These are phyloP conservation scores for Oidiodendron maius DNA, from an alignment of 495 filamentous ascomycete species.

Conservation along the genomic window DNA sequence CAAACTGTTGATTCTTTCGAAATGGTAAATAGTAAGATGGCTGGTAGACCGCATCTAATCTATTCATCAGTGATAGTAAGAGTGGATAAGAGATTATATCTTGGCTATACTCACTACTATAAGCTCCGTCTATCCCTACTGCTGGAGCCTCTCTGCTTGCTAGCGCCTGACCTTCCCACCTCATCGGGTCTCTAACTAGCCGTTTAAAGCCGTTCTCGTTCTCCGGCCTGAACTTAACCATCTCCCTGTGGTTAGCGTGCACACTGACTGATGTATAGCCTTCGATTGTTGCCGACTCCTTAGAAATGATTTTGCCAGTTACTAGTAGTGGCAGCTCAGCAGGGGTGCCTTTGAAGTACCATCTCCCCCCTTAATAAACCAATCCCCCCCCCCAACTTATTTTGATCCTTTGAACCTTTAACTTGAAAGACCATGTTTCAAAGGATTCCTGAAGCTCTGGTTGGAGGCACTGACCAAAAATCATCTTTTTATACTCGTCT, in stretches of 20 bases:
- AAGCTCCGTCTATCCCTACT: conserved; percentile 15
- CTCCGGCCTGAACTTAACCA: conserved; percentile 30
- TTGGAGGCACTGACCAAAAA: too few relatives aligned
- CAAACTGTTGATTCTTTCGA: conserved; percentile 8
- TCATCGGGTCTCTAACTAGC: conserved; percentile 21
- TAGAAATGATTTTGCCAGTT: conserved; percentile 10
- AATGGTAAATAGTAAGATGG: conserved; percentile 5
- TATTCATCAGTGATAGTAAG: conserved; percentile 14
- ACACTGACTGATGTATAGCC: conserved; percentile 24
- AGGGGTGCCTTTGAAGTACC: too few relatives aligned
- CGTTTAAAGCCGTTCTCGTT: conserved; percentile 32
- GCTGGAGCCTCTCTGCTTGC: conserved; percentile 12
- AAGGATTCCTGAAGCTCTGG: too few relatives aligned
- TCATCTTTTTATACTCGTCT: too few relatives aligned
- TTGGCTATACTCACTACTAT: conserved; percentile 15
- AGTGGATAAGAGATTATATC: conserved; percentile 13
- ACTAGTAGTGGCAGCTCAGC: conserved; percentile 9
- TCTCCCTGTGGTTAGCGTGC: conserved; percentile 32
- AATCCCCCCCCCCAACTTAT: too few relatives aligned
- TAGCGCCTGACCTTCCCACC: conserved; percentile 16
- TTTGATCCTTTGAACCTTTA: too few relatives aligned
- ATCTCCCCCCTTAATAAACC: too few relatives aligned
- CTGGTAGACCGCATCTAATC: conserved; percentile 14
- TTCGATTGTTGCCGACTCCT: conserved; percentile 13
- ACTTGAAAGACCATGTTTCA: too few relatives aligned